These are phyloP conservation scores for Yamadazyma paraphyllophila DNA, from an alignment of 805 yeast genomes.

Conservation along the genomic window DNA sequence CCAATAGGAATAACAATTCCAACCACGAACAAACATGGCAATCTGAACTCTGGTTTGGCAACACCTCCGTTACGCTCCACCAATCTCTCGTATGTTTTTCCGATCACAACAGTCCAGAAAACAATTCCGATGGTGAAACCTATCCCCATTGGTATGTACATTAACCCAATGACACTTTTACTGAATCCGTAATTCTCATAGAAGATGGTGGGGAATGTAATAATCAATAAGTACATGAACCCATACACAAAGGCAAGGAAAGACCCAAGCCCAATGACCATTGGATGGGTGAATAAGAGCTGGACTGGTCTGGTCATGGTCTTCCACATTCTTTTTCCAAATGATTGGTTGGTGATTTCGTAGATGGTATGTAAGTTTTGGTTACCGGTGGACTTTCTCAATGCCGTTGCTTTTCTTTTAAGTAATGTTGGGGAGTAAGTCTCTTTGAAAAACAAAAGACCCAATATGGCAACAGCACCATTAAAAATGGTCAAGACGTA, in stretches of 20 bases:
- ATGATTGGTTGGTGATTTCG: constrained; percentile 51
- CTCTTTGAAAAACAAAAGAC: constrained; percentile 53
- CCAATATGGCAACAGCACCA: constrained; percentile 43
- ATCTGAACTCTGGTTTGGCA: constrained; percentile 58
- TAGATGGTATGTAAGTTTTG: constrained; percentile 55
- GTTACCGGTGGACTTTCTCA: constrained; percentile 57
- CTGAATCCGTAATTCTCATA: constrained; percentile 44
- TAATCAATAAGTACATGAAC: constrained; percentile 60
- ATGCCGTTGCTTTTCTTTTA: constrained; percentile 41
- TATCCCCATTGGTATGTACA: constrained; percentile 56
- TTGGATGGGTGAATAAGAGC: constrained; percentile 55
- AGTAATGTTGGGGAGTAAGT: constrained; percentile 59
- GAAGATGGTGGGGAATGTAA: constrained; percentile 58
- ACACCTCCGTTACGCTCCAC: constrained; percentile 48
- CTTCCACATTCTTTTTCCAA: constrained; percentile 36
- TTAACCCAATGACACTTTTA: constrained; percentile 52
- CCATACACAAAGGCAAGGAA: constrained; percentile 69
- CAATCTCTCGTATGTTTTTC: constrained; percentile 35
- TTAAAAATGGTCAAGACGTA: constrained; percentile 59
- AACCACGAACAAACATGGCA: constrained; percentile 49
- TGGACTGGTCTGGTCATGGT: constrained; percentile 56
- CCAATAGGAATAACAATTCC: constrained; percentile 59
- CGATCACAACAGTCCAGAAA: constrained; percentile 47
- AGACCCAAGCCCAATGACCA: constrained; percentile 60
- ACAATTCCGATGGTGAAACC: constrained; percentile 53